A percentile compares a stretch with the other conserved stretches of the same genome.
These are phyloP conservation scores for Hypomyces perniciosus DNA, from an alignment of 2,329 filamentous ascomycete species.

Conservation along the genomic window DNA sequence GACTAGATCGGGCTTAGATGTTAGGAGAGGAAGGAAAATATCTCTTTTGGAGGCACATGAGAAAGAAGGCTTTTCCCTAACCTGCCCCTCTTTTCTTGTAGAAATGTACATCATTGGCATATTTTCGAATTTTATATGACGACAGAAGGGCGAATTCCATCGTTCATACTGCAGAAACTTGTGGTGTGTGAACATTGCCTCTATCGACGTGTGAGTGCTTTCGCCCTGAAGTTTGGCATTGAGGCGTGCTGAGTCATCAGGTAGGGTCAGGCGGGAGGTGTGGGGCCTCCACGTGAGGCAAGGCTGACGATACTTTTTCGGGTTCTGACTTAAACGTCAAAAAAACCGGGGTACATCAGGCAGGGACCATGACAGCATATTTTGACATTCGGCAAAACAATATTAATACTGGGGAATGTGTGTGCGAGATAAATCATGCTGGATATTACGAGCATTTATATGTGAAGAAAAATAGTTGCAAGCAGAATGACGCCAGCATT, in stretches of 20 bases:
- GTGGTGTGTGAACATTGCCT: no score
- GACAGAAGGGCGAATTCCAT: no score
- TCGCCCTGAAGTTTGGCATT: conserved; percentile 2
- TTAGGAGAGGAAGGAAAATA: no score
- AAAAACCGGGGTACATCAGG: background rate
- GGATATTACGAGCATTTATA: background rate
- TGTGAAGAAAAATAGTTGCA: background rate
- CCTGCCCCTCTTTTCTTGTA: no score
- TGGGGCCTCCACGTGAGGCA: conserved; percentile 27
- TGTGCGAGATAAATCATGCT: background rate
- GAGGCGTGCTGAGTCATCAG: conserved; percentile 20
- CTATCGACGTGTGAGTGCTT: background rate
- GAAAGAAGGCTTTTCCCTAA: no score
- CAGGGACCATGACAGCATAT: background rate
- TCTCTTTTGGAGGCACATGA: no score
- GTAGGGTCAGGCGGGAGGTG: conserved; percentile 12
- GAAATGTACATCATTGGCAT: no score
- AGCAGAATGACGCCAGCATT: conserved; percentile 10
- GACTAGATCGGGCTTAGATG: no score
- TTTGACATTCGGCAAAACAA: conserved; percentile 17
- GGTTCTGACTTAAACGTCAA: background rate
- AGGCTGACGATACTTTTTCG: conserved; percentile 19
- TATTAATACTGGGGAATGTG: background rate
- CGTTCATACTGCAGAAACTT: no score
- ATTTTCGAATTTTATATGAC: no score